Conservation (phyloP, 352 stramenopile genomes). For the Pythium monospermum region DNA sequence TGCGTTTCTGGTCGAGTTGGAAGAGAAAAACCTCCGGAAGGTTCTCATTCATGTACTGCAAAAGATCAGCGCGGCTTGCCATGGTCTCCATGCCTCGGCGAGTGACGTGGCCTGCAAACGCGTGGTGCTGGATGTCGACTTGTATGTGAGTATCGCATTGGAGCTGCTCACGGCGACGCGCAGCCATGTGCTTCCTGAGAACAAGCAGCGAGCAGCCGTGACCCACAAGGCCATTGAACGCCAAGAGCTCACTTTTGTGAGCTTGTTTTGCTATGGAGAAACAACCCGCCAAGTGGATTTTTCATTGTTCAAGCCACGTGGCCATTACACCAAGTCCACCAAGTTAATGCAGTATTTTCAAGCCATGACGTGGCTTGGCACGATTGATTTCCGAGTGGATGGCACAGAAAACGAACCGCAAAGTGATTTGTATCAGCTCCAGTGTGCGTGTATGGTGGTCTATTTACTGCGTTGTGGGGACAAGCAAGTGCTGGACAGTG, state of each 20-base stretch:
- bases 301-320: constrained; percentile 27
- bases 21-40: constrained; percentile 14
- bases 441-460: constrained; percentile 13
- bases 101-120: not conserved
- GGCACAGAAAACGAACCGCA: constrained; percentile 9
- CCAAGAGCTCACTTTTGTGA: not conserved
- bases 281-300: constrained; percentile 18
- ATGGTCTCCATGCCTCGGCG: not conserved
- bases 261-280: constrained; percentile 5
- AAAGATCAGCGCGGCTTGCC: not conserved
- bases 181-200: not conserved
- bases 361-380: constrained; percentile 22
- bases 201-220: not conserved
- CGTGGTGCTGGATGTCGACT: not conserved
- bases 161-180: not conserved
- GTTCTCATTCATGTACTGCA: constrained; percentile 6
- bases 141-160: not conserved
- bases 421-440: constrained; percentile 17
- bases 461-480: constrained; percentile 20
- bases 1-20: constrained; percentile 20
- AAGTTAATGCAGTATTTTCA: constrained; percentile 16
- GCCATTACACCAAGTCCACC: constrained; percentile 21
- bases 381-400: constrained; percentile 24
- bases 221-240: not conserved
- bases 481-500: not conserved